Conservation (phyloP, 2,329 filamentous ascomycete genomes). For the Fusarium udum region DNA sequence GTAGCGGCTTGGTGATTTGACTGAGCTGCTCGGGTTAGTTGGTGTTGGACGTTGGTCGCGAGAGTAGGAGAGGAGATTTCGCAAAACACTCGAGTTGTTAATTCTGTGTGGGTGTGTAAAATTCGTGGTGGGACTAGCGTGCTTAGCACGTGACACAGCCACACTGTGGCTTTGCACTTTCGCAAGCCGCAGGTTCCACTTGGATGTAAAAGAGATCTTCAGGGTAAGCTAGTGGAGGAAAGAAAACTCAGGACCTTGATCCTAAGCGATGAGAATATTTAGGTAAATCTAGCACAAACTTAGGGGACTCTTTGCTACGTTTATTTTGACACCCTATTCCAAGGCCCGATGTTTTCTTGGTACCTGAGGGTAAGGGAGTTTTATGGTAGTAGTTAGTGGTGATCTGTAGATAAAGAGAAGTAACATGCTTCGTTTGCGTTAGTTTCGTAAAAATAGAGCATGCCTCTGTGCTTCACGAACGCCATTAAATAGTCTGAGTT, state of each 20-base stretch:
- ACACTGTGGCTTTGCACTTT: background rate
- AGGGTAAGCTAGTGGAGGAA: background rate
- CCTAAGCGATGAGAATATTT: background rate
- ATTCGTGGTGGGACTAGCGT: background rate
- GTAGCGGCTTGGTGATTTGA: conserved; percentile 52
- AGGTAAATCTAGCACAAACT: background rate
- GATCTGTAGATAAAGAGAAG: background rate
- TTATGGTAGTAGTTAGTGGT: background rate
- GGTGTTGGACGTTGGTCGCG: conserved; percentile 43
- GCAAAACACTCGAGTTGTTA: background rate
- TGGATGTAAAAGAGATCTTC: no score
- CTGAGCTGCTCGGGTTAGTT: conserved; percentile 28
- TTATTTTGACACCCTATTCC: background rate
- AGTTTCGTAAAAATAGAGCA: background rate
- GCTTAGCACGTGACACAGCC: background rate
- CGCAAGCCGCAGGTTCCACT: background rate
- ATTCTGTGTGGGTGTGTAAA: conserved; percentile 13
- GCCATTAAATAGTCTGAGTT: background rate
- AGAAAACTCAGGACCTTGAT: background rate
- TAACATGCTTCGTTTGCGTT: background rate
- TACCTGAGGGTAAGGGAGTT: background rate
- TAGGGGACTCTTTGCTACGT: background rate
- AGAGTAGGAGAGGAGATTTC: conserved; percentile 49
- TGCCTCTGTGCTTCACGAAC: background rate
- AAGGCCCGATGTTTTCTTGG: background rate